These are phyloP conservation scores for Aspergillus fijiensis DNA, from an alignment of 2,329 filamentous ascomycete species.

Conservation along the genomic window DNA sequence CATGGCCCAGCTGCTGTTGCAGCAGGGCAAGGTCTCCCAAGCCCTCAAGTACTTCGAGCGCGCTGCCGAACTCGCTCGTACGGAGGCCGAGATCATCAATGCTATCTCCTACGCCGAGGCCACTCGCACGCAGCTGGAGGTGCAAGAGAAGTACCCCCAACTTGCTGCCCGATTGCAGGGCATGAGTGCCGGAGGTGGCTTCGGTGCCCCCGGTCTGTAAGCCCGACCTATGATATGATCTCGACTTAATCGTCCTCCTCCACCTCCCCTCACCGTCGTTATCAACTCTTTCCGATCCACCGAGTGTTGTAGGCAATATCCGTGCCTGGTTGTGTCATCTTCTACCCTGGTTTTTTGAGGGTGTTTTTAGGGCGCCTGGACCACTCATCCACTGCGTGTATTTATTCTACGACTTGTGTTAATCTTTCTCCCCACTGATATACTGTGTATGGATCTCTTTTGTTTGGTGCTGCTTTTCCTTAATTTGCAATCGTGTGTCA, in stretches of 20 bases:
- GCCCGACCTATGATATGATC: slow-evolving; percentile 11
- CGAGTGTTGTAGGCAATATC: slow-evolving; percentile 4
- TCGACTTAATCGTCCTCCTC: slow-evolving; percentile 7
- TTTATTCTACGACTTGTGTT: slow-evolving; percentile 22
- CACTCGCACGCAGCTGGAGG: slow-evolving; percentile 90
- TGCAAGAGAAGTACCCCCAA: slow-evolving; percentile 82
- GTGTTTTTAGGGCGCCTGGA: slow-evolving; percentile 15
- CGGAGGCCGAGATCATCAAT: slow-evolving; percentile 93
- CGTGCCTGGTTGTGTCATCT: slow-evolving; percentile 8
- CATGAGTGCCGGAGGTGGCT: slow-evolving; percentile 49
- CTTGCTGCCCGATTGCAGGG: slow-evolving; percentile 69
- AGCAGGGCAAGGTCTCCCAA: slow-evolving; percentile 95
- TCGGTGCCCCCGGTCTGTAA: slow-evolving; percentile 37
- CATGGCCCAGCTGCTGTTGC: slow-evolving; percentile 94
- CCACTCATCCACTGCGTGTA: slow-evolving; percentile 28
- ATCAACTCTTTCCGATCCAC: slow-evolving; percentile 12
- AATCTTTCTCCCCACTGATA: slow-evolving; percentile 17
- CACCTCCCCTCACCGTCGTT: slow-evolving; percentile 13
- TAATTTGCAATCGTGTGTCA: not conserved
- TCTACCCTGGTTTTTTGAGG: slow-evolving; percentile 10
- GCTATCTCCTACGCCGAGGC: slow-evolving; percentile 96
- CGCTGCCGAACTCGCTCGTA: slow-evolving; percentile 88
- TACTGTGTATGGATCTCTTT: slow-evolving; percentile 22
- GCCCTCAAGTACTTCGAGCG: slow-evolving; percentile 96
- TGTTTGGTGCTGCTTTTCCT: slow-evolving; percentile 6